phyloP scores from a whole-genome alignment of 352 stramenopile species.

The Globisporangium carolinianum region DNA sequence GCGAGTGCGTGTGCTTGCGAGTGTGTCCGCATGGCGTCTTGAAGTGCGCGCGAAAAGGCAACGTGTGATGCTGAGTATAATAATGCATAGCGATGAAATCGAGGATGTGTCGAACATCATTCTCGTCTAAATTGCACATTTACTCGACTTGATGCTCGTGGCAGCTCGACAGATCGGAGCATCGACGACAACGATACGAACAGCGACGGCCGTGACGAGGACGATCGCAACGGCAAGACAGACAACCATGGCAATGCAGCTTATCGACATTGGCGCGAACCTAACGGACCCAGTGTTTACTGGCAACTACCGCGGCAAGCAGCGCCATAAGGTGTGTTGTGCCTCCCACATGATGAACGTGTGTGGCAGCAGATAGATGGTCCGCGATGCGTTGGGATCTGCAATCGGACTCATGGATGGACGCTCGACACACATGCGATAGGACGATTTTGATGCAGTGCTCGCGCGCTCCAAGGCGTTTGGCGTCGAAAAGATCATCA shows the following conservation, averaged over 20 bases:
- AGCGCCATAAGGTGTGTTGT: slow-evolving; percentile 68
- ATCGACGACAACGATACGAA: no score
- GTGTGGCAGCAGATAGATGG: no score
- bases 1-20: slow-evolving; percentile 4
- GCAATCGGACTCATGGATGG: neutral
- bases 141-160: no score
- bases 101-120: no score
- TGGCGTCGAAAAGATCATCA: slow-evolving; percentile 90
- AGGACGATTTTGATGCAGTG: slow-evolving; percentile 43
- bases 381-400: neutral
- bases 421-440: neutral
- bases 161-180: no score
- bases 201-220: no score
- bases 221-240: no score
- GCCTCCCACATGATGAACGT: no score
- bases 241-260: neutral
- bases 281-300: slow-evolving; percentile 89
- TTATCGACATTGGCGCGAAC: slow-evolving; percentile 95
- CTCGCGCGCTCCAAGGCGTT: slow-evolving; percentile 74
- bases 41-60: no score
- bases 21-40: neutral
- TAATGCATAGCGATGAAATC: no score
- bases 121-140: no score
- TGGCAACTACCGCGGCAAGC: slow-evolving; percentile 86
- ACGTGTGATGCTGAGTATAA: no score